Base-by-base conservation (phyloP, 2,329 filamentous ascomycete genomes). In the Xylaria sp. region DNA sequence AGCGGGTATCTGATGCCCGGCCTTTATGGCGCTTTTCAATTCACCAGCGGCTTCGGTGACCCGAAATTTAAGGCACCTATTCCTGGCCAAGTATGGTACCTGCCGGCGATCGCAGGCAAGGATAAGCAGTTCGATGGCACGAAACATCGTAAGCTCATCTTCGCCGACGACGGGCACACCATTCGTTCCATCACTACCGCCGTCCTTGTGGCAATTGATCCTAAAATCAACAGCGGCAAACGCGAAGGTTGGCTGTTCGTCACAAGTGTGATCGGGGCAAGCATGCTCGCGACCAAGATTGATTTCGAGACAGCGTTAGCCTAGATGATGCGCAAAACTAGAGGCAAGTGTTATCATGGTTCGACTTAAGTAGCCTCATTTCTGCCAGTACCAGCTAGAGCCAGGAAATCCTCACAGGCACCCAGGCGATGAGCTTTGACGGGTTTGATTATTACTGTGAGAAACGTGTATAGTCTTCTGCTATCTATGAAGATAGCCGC, bases 161-260 rank as follows among this genome's bases (percentile, higher is more conserved):
- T 88, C 60, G 78, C 85, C 44, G 86, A 88, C 63, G 84, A 88
- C 51, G 83, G 85, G 1, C 74, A 70, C 0, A 75, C 74, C 15
- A 74, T 88, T 25, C 75, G 84, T 10, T 79, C 76, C 5, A 79
- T 79, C 0, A 87, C 83, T 58, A 75, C 79, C 0, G 83, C 83
- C 0, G 79, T 87, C 0, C 59, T 88, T 43, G 77, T 88, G 1
- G 79, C 80, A 0, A 80, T 85, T 53, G 79, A 85, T 38, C 83
- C 83, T 0, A 68, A 70, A 13, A 67, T 74, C 11, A 79, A 81
- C 48, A 73, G 64, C 0, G 78, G 79, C 0, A 76, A 78, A 66
- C 78, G 81, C 17, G 78, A 79, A 61, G 86, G 80, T 0, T 86
- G 84, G 83, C 69, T 88, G 15, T 87, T 85, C 70, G 80, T 83